Evolutionary conservation across 2,329 filamentous ascomycete species (phyloP).

Genomic region (Talaromyces pinophilus): DNA sequence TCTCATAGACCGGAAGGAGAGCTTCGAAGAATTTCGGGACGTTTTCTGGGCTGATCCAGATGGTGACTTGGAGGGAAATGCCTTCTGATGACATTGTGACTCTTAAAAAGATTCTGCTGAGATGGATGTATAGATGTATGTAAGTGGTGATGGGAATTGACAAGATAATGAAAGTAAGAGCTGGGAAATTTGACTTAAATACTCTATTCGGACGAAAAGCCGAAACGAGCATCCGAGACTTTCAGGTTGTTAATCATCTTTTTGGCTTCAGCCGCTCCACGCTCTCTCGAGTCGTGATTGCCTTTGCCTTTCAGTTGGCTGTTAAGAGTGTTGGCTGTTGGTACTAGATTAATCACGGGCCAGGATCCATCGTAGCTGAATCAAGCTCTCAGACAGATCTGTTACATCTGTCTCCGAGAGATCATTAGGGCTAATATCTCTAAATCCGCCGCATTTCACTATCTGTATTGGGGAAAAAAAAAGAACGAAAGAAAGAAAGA

Average conservation of each 20-base stretch:
- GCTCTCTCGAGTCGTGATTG: neutral
- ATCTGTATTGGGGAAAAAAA: too few species aligned
- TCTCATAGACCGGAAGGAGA: conserved; percentile 44
- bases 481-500: neutral
- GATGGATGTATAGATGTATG: neutral
- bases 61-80: conserved; percentile 15
- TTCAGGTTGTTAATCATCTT: neutral
- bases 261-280: neutral
- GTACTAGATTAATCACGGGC: neutral
- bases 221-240: neutral
- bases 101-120: neutral
- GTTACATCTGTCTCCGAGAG: neutral
- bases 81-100: neutral
- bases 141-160: neutral
- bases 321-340: neutral
- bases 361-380: neutral
- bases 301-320: neutral
- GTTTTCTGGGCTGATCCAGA: conserved; percentile 27
- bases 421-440: neutral
- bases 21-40: conserved; percentile 34
- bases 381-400: neutral
- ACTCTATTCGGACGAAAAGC: neutral
- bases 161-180: neutral
- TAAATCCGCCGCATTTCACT: neutral
- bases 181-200: neutral